phyloP scores from a whole-genome alignment of 2,329 filamentous ascomycete genomes.

The Hypocreales sp. region DNA sequence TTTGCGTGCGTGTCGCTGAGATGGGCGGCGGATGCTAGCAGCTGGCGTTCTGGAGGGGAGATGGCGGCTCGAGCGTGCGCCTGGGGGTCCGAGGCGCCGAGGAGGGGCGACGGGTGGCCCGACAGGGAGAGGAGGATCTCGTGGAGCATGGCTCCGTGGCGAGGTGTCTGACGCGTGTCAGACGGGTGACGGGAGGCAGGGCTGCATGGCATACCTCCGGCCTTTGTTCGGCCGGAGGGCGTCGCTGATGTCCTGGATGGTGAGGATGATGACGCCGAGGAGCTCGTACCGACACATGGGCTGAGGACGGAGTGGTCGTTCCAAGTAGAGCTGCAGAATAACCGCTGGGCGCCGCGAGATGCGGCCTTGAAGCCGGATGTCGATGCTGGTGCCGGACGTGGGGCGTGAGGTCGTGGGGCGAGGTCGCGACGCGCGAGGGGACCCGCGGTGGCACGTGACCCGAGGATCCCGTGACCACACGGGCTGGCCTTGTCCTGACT shows the following conservation, averaged over 20 bases:
- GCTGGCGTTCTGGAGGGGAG: constrained; percentile 68
- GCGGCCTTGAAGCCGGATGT: no score
- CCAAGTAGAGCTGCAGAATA: no score
- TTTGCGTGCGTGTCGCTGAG: constrained; percentile 65
- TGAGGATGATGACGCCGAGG: constrained; percentile 31
- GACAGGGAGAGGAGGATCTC: constrained; percentile 95
- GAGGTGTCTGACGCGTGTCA: background rate
- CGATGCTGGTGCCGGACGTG: no score
- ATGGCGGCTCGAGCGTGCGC: constrained; percentile 31
- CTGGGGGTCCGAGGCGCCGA: constrained; percentile 39
- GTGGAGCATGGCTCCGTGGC: constrained; percentile 60
- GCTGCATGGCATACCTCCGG: no score
- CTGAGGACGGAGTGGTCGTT: background rate
- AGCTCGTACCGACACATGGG: constrained; percentile 40
- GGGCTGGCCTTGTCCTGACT: no score
- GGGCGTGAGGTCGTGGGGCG: no score
- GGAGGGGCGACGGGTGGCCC: constrained; percentile 80
- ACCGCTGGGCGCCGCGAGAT: no score
- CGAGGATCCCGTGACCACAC: no score
- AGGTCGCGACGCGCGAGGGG: no score
- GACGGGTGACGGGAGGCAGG: no score
- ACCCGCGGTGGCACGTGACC: no score
- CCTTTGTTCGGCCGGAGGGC: constrained; percentile 19
- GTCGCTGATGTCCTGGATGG: constrained; percentile 26
- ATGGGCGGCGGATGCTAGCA: constrained; percentile 62